Percentiles rank a stretch among this genome's conserved stretches.
These are phyloP conservation scores for Asterella californica DNA, from an alignment of 225 moss, liverwort and hornwort genomes.

Conservation along the genomic window DNA sequence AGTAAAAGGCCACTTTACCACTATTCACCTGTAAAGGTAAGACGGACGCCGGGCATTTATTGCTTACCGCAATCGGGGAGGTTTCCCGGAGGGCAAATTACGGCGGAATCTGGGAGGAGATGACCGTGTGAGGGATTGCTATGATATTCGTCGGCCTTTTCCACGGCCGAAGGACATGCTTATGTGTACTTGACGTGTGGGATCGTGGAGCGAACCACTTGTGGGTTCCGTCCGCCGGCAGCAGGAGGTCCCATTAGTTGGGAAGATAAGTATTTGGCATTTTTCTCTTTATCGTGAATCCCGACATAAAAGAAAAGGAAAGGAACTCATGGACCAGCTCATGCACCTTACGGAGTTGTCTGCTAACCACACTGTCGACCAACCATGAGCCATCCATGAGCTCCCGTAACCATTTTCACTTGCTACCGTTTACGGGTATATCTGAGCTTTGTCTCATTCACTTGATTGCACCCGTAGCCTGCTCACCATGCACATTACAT, in stretches of 20 bases:
- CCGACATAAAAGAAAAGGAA: conserved; percentile 10
- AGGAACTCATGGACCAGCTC: conserved; percentile 13
- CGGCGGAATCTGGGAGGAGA: too few species aligned
- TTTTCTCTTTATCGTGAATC: conserved; percentile 6
- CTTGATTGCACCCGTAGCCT: conserved; percentile 4
- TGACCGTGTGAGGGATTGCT: too few species aligned
- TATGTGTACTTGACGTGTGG: conserved; percentile 8
- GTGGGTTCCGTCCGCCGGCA: conserved; percentile 1
- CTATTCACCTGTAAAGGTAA: too few species aligned
- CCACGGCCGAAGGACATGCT: neutral
- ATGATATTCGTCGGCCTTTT: too few species aligned
- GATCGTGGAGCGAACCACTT: conserved; percentile 18
- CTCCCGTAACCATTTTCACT: conserved; percentile 3
- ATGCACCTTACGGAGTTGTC: conserved; percentile 12
- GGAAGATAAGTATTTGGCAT: conserved; percentile 8
- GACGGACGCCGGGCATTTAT: too few species aligned
- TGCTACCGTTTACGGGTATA: conserved; percentile 6
- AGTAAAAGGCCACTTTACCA: too few species aligned
- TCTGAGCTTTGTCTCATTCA: conserved; percentile 5
- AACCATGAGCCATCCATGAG: conserved; percentile 12
- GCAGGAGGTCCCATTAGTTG: conserved; percentile 16
- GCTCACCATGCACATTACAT: conserved; percentile 9
- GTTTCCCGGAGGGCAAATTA: too few species aligned
- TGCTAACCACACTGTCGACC: neutral
- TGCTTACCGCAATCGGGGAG: too few species aligned